A percentile compares a stretch with the other conserved stretches of the same genome.
phyloP scores from a whole-genome alignment of 2,329 filamentous ascomycete species.

The Monilinia aucupariae region DNA sequence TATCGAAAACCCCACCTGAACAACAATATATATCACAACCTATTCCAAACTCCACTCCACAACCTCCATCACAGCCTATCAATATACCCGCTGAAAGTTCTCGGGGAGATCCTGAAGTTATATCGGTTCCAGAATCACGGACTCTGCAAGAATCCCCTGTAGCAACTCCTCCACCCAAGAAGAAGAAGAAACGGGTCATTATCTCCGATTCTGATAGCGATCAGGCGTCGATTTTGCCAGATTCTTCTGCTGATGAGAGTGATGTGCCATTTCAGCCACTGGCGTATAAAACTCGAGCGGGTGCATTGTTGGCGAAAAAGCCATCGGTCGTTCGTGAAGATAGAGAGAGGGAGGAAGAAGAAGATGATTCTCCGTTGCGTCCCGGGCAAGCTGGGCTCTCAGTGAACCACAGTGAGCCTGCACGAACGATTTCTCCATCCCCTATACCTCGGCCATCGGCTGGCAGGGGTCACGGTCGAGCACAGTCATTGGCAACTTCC shows the following conservation, averaged over 20 bases:
- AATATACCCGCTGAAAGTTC: constrained; percentile 10
- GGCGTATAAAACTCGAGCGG: constrained; percentile 24
- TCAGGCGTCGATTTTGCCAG: constrained; percentile 25
- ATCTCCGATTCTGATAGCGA: constrained; percentile 29
- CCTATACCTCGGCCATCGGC: constrained; percentile 26
- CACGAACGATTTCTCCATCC: constrained; percentile 28
- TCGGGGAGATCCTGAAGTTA: not conserved
- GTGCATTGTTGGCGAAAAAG: constrained; percentile 36
- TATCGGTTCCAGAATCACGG: not conserved
- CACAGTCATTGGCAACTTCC: constrained; percentile 24
- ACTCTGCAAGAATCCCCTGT: not conserved
- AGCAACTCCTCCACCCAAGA: constrained; percentile 14
- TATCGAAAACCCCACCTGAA: constrained; percentile 14
- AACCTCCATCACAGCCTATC: constrained; percentile 6
- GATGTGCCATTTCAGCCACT: constrained; percentile 22
- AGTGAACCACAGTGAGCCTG: constrained; percentile 13
- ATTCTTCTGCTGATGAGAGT: constrained; percentile 33
- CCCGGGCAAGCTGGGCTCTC: constrained; percentile 14
- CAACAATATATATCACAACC: constrained; percentile 15
- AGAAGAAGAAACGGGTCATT: constrained; percentile 28
- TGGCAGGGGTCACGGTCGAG: constrained; percentile 27
- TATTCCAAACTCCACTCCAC: constrained; percentile 15
- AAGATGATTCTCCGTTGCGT: constrained; percentile 28
- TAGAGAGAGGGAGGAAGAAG: constrained; percentile 39
- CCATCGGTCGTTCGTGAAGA: constrained; percentile 46